Evolutionary conservation across 768 basidiomycete genomes (phyloP), one percentile per base, ranked within the genome.

Genomic region (Omphalotus guepiniiformis): DNA sequence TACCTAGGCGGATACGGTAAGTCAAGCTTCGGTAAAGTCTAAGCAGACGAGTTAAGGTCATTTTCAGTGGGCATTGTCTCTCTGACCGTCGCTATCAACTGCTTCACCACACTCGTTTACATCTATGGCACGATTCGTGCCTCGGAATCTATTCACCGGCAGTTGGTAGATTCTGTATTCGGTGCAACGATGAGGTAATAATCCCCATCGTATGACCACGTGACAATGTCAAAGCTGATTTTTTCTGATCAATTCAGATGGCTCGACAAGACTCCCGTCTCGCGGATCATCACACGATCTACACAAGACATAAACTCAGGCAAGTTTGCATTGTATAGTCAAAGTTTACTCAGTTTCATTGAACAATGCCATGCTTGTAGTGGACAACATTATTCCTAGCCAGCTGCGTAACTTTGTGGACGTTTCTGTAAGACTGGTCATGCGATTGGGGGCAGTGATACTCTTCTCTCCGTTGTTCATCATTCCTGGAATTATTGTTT

Each of bases 301-400:
- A 86, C 84, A 1, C 78, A 82, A 46, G 85, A 87, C 57, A 82
- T 85, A 42, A 73, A 70, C 68, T 60, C 74, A 7, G 72, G 74
- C 47, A 68, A n/a, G n/a, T n/a, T n/a, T n/a, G n/a, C n/a, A n/a
- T n/a, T n/a, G n/a, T n/a, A n/a, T n/a, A n/a, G n/a, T n/a, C n/a
- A n/a, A n/a, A n/a, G n/a, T n/a, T n/a, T n/a, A n/a, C n/a, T n/a
- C n/a, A n/a, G n/a, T n/a, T n/a, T n/a, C n/a, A n/a, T n/a, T n/a
- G n/a, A n/a, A n/a, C n/a, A n/a, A n/a, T n/a, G n/a, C n/a, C n/a
- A n/a, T n/a, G n/a, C n/a, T 58, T 11, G 69, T 68, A 2, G 71
- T 70, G 0, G 65, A 63, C 2, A 67, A 70, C 23, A 61, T 67
- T 16, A 64, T 73, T 49, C 64, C 32, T 71, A 30, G 58, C 67